A percentile compares a stretch with the other conserved stretches of the same genome.
These are phyloP conservation scores for Lichtheimia corymbifera DNA, from an alignment of 371 early-diverging fungal genomes.

Conservation along the genomic window DNA sequence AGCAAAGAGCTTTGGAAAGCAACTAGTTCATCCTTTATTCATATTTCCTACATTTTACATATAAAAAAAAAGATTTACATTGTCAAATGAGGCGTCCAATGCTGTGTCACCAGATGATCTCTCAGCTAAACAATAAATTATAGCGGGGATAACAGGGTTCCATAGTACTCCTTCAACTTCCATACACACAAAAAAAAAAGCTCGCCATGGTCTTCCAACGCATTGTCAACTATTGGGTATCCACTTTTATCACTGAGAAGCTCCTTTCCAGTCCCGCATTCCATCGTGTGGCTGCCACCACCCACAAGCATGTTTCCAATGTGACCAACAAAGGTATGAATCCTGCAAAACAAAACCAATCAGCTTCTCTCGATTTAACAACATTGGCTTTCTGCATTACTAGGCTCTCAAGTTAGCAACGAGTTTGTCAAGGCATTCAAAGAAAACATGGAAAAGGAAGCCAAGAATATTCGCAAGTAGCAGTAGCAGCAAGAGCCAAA, in stretches of 20 bases:
- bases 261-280: conserved; percentile 49
- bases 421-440: conserved; percentile 52
- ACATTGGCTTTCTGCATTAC: background rate
- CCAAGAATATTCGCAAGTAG: conserved; percentile 25
- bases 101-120: no score
- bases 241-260: conserved; percentile 49
- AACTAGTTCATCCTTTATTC: background rate
- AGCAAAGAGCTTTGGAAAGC: conserved; percentile 3
- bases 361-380: background rate
- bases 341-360: background rate
- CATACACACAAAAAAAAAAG: no score
- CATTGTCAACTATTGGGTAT: conserved; percentile 51
- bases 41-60: no score
- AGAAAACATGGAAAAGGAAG: conserved; percentile 54
- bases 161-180: no score
- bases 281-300: conserved; percentile 50
- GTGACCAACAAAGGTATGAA: conserved; percentile 40
- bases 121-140: no score
- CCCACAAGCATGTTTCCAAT: conserved; percentile 53
- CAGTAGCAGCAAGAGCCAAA: background rate
- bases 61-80: no score
- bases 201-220: conserved; percentile 42
- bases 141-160: no score
- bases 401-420: conserved; percentile 31
- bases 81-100: no score